Evolutionary conservation across 306 rosid genomes (phyloP).

Genomic region (Coriaria nepalensis): DNA sequence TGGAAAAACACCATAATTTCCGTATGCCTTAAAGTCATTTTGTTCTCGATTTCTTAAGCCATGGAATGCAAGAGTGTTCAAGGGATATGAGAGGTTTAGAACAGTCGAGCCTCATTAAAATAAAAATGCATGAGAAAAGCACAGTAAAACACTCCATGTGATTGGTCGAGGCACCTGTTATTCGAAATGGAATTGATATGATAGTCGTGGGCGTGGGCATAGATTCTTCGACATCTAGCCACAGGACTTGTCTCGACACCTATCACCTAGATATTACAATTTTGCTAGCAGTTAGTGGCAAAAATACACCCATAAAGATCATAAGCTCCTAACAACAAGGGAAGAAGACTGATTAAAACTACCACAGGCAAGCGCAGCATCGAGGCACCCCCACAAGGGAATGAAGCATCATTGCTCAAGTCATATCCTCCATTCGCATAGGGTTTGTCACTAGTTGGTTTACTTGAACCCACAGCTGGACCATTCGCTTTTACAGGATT

Average conservation of each 20-base stretch:
- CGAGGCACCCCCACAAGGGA: conserved; percentile 21
- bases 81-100: background rate
- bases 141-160: background rate
- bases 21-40: too few relatives aligned
- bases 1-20: too few relatives aligned
- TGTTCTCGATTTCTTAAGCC: too few relatives aligned
- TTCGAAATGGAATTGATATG: conserved; percentile 96
- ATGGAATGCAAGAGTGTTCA: background rate
- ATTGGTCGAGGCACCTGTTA: conserved; percentile 59
- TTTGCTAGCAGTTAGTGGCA: too few relatives aligned
- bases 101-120: background rate
- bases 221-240: conserved; percentile 96
- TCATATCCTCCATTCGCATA: conserved; percentile 40
- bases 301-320: too few relatives aligned
- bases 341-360: conserved; percentile 16
- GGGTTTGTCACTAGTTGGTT: conserved; percentile 21
- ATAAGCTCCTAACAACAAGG: too few relatives aligned
- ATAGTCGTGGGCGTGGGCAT: conserved; percentile 98
- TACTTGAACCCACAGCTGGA: conserved; percentile 33
- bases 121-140: background rate
- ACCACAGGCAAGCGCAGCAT: conserved; percentile 48
- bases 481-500: conserved; percentile 28
- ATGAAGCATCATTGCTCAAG: conserved; percentile 23
- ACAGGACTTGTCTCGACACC: conserved; percentile 78
- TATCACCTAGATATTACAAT: conserved; percentile 21